Base-by-base conservation (phyloP, 2,329 filamentous ascomycete species). In the Cladobotryum mycophilum region DNA sequence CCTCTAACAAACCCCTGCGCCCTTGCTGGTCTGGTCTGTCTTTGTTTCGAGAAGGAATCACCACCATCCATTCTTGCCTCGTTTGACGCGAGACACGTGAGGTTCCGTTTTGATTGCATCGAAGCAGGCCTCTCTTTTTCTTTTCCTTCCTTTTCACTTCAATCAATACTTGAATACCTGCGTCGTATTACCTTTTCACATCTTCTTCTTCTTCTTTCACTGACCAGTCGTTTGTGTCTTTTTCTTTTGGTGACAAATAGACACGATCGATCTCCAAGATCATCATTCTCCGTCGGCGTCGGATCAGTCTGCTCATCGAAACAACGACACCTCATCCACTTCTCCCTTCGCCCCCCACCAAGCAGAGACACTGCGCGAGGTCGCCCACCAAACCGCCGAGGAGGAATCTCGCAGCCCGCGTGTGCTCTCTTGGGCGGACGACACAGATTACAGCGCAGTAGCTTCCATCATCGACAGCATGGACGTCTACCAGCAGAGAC, bases 231-330 rank as follows among this genome's bases (percentile, higher is more conserved):
- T 56, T 52, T 30, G 30, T 48, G 41, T 48, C 22, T 54, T 33
- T 25, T 45, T 44, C 44, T 47, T 33, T 48, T 15, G 43, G 36
- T 44, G 25, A 34, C 18, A 41, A 49, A 42, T 51, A 95, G 92
- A 97, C 75, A 95, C 92, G 56, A 87, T 96, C 71, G 93, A 97
- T 73, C 83, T 97, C 47, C 93, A 97, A 78, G 82, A 89, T 70
- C 87, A 84, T 64, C 76, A 85, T 63, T 77, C 86, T 53, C 89
- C 90, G 34, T 93, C 91, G 42, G 89, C 92, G 37, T 80, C 95
- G 73, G 86, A 91, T 66, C 90, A 95, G 68, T 75, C 79, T 49
- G 61, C 60, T 41, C 54, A 52, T 44, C 54, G 56, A 45, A 49
- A 47, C 30, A 34, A 49, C 45, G 55, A 55, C 73, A 49, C 55